A percentile compares a stretch with the other conserved stretches of the same genome.
Conservation (phyloP, 257 asterid genomes). For the Ilex aquifolium region DNA sequence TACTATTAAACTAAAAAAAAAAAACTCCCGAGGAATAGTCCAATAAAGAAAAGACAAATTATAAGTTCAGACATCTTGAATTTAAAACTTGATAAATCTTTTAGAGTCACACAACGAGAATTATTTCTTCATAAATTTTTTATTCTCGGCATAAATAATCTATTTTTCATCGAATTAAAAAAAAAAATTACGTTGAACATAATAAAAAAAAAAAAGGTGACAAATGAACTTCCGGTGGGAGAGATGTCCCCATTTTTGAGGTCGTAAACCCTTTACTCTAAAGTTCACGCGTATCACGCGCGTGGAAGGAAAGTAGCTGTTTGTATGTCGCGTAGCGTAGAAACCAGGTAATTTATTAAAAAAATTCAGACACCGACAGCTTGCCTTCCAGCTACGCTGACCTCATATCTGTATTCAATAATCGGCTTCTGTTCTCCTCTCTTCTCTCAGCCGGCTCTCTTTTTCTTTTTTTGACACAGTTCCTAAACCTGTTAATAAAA, state of each 20-base stretch:
- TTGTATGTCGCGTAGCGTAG: conserved; percentile 28
- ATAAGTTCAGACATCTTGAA: too few species aligned
- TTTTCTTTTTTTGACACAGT: too few species aligned
- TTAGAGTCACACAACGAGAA: too few species aligned
- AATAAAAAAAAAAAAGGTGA: neutral
- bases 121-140: neutral
- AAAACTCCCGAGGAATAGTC: too few species aligned
- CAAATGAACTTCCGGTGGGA: conserved; percentile 13
- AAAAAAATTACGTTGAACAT: too few species aligned
- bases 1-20: too few species aligned
- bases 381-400: conserved; percentile 26
- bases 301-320: conserved; percentile 13
- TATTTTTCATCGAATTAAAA: too few species aligned
- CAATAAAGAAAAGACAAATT: too few species aligned
- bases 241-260: conserved; percentile 13
- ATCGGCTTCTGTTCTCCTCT: conserved; percentile 8
- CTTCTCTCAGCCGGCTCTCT: conserved; percentile 8
- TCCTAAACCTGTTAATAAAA: too few species aligned
- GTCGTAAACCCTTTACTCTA: neutral
- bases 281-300: conserved; percentile 24
- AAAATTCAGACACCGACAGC: conserved; percentile 30
- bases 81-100: too few species aligned
- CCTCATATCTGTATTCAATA: neutral
- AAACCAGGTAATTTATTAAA: conserved; percentile 24
- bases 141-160: neutral